Percentiles rank a stretch among this genome's conserved stretches.
phyloP scores from a whole-genome alignment of 495 filamentous ascomycete genomes.

The Hypoxylon rickii region DNA sequence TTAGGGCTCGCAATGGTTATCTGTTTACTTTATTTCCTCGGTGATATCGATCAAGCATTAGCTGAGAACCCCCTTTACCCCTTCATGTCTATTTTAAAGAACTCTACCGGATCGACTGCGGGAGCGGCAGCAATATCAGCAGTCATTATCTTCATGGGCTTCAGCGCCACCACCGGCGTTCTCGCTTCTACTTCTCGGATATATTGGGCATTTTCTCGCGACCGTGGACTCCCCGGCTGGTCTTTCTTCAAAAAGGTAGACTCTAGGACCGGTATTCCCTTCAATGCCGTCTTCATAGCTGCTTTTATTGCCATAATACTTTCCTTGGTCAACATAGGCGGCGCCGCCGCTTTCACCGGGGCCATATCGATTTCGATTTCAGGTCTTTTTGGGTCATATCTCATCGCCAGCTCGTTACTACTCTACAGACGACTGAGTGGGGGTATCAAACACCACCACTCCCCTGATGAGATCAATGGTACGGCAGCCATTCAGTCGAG shows the following conservation, averaged over 20 bases:
- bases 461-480: background rate
- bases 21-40: slow-evolving; percentile 49
- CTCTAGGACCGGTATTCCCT: slow-evolving; percentile 30
- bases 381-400: slow-evolving; percentile 49
- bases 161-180: background rate
- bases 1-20: slow-evolving; percentile 50
- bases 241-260: background rate
- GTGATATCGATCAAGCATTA: slow-evolving; percentile 44
- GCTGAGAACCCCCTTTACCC: background rate
- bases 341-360: slow-evolving; percentile 52
- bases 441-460: background rate
- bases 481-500: slow-evolving; percentile 26
- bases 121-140: background rate
- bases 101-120: background rate
- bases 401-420: slow-evolving; percentile 46
- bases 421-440: slow-evolving; percentile 43
- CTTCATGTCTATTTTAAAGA: background rate
- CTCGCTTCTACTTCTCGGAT: slow-evolving; percentile 57
- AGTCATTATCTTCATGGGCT: background rate
- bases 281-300: slow-evolving; percentile 44
- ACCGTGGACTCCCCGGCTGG: slow-evolving; percentile 42
- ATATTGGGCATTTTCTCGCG: slow-evolving; percentile 59
- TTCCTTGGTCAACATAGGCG: slow-evolving; percentile 56
- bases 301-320: slow-evolving; percentile 46
- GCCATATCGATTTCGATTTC: slow-evolving; percentile 51